Percentiles rank a stretch among this genome's conserved stretches.
These are phyloP conservation scores for Funneliformis caledonium DNA, from an alignment of 371 early-diverging fungal species.

Conservation along the genomic window DNA sequence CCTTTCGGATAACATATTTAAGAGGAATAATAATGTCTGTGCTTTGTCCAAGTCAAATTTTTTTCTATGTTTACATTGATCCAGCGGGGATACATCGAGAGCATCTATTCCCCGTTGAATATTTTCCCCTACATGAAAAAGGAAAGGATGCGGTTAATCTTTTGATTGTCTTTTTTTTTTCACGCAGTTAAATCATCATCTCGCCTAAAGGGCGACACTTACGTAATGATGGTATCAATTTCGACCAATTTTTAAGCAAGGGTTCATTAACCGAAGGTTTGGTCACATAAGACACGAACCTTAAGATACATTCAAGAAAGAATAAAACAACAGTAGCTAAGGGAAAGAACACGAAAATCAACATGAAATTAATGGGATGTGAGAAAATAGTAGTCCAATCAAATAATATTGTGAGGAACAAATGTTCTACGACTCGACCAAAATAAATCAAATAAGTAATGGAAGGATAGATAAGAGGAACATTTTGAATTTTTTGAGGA, in stretches of 20 bases:
- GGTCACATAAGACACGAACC: background rate
- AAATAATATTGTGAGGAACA: conserved; percentile 47
- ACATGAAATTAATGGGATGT: conserved; percentile 46
- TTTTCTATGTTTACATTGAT: background rate
- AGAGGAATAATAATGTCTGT: conserved; percentile 44
- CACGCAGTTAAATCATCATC: background rate
- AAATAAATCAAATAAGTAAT: conserved; percentile 6
- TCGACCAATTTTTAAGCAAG: background rate
- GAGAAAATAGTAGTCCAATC: conserved; percentile 45
- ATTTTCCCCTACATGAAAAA: background rate
- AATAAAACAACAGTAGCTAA: conserved; percentile 44
- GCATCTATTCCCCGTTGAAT: background rate
- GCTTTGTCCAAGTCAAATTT: background rate
- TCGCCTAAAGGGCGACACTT: background rate
- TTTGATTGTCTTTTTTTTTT: background rate
- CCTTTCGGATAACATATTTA: conserved; percentile 49
- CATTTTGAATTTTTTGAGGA: background rate
- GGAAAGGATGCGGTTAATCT: background rate
- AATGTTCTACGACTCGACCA: background rate
- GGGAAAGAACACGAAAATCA: conserved; percentile 41
- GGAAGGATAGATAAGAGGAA: conserved; percentile 16
- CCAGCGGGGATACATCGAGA: background rate
- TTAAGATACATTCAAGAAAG: background rate
- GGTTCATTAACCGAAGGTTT: background rate
- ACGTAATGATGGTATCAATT: background rate